phyloP scores from a whole-genome alignment of 2,329 filamentous ascomycete genomes.

The Neopestalotiopsis rosae region DNA sequence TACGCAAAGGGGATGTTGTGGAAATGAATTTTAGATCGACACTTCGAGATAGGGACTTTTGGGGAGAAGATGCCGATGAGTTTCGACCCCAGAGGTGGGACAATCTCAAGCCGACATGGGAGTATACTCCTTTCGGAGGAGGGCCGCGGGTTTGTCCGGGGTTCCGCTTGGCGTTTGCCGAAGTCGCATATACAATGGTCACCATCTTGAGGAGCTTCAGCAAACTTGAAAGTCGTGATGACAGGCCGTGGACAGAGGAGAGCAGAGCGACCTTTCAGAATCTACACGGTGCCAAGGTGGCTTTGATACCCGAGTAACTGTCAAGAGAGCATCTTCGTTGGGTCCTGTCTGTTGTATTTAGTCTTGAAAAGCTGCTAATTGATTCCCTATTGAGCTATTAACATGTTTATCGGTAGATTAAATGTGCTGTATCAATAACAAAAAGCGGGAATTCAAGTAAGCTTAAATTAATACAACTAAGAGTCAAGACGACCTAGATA shows the following conservation, averaged over 20 bases:
- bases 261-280: constrained; percentile 4
- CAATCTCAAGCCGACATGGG: constrained; percentile 49
- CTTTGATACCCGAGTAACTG: neutral
- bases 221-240: neutral
- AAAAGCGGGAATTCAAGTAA: no score
- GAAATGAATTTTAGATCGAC: constrained; percentile 24
- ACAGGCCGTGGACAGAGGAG: constrained; percentile 11
- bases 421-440: no score
- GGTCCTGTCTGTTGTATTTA: no score
- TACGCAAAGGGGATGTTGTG: constrained; percentile 23
- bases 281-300: neutral
- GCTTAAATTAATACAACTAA: no score
- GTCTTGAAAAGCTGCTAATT: neutral
- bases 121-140: constrained; percentile 61
- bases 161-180: constrained; percentile 64
- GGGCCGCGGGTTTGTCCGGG: constrained; percentile 60
- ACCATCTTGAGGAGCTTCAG: neutral
- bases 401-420: no score
- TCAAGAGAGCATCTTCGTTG: neutral
- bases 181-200: constrained; percentile 49
- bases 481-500: no score
- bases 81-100: constrained; percentile 30
- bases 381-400: neutral
- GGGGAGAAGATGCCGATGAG: constrained; percentile 26
- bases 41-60: constrained; percentile 25